A percentile compares a stretch with the other conserved stretches of the same genome.
Conservation (phyloP, 2,329 filamentous ascomycete species). For the Ciborinia camelliae region DNA sequence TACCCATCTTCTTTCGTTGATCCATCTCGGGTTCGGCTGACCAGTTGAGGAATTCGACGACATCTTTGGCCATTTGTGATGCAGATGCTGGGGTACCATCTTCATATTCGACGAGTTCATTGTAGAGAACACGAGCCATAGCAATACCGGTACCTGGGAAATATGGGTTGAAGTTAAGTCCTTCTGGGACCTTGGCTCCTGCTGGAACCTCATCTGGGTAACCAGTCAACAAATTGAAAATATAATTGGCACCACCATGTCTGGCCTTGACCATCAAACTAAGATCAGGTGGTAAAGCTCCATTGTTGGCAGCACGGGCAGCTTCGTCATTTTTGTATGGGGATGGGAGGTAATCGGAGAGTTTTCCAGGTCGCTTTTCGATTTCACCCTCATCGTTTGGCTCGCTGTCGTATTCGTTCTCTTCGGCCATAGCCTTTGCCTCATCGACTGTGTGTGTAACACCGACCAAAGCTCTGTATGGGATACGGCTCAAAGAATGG, state of each 20-base stretch:
- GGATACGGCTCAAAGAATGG: slow-evolving; percentile 92
- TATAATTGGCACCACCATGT: slow-evolving; percentile 97
- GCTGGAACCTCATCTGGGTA: slow-evolving; percentile 96
- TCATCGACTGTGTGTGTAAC: slow-evolving; percentile 93
- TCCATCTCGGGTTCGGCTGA: slow-evolving; percentile 98
- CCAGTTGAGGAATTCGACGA: slow-evolving; percentile 99
- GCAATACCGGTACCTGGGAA: slow-evolving; percentile 98
- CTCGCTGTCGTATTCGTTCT: slow-evolving; percentile 98
- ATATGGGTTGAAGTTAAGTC: slow-evolving; percentile 99
- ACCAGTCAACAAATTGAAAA: slow-evolving; percentile 93
- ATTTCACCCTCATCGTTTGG: slow-evolving; percentile 98
- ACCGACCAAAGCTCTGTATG: slow-evolving; percentile 89
- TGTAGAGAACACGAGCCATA: slow-evolving; percentile 98
- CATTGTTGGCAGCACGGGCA: slow-evolving; percentile 95
- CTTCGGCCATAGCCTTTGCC: slow-evolving; percentile 94
- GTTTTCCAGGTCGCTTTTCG: slow-evolving; percentile 96
- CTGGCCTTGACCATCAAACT: slow-evolving; percentile 96
- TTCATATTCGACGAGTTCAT: slow-evolving; percentile 96
- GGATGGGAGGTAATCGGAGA: slow-evolving; percentile 90
- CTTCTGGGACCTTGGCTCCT: slow-evolving; percentile 77
- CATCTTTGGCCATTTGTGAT: slow-evolving; percentile 99
- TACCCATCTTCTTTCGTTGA: slow-evolving; percentile 98
- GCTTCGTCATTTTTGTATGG: slow-evolving; percentile 99
- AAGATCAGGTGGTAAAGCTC: slow-evolving; percentile 95
- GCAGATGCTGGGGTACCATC: slow-evolving; percentile 90